Evolutionary conservation across 495 filamentous ascomycete genomes (phyloP), one percentile per base, ranked within the genome.

Genomic region (Aspergillus hancockii): DNA sequence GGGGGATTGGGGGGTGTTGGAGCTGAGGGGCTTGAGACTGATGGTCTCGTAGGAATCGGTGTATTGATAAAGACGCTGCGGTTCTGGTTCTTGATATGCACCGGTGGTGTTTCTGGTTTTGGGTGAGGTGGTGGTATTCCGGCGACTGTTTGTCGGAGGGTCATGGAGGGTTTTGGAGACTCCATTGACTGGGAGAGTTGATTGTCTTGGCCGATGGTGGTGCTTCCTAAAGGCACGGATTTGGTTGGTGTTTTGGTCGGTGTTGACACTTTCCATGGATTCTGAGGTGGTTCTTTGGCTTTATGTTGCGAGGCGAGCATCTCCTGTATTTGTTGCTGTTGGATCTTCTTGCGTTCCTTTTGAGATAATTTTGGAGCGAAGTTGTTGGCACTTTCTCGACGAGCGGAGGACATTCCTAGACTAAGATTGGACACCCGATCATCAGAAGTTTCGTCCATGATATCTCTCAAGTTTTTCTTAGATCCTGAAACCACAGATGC

Each of bases 261-360:
- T 8, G 62, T 60, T 41, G 80, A 75, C 10, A 81, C 67, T 67
- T 91, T 88, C 93, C 93, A 97, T 3, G 93, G 90, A 21, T 88
- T 86, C 31, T 76, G 70, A 10, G 79, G 71, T 50, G 75, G 78
- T 21, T 79, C 71, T 31, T 78, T 72, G 23, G 72, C 67, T 49
- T 76, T 77, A 64, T 83, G 74, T 45, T 85, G 74, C 25, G 76
- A 72, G 55, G 68, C 69, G 1, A 76, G 57, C 59, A 68, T 70
- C 59, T 87, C 78, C 57, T 89, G 86, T 59, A 83, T 73, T 62
- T 84, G 81, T 65, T 88, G 83, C 61, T 90, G 86, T 62, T 91
- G 85, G 49, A 90, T 82, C 67, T 84, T 90, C 75, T 96, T 97
- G 12, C 91, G 85, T 67, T 97, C 93, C 67, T 92, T 93, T 62